These are phyloP conservation scores for Kurtzmaniella cleridarum DNA, from an alignment of 805 yeast genomes.

Conservation along the genomic window DNA sequence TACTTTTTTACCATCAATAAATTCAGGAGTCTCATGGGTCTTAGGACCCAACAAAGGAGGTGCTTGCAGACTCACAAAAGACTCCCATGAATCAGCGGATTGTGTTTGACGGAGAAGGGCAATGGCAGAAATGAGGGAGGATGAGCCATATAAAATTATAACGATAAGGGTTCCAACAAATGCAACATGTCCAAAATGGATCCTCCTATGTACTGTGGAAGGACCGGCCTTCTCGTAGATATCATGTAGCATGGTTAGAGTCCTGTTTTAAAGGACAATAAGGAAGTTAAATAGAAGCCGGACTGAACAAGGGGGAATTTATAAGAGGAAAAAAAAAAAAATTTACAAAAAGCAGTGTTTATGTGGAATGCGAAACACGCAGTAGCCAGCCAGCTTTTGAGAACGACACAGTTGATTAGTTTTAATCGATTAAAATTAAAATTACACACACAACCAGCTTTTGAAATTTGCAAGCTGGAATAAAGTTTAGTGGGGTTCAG, in stretches of 20 bases:
- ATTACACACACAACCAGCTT: no score
- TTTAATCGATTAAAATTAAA: no score
- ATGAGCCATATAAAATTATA: constrained; percentile 1
- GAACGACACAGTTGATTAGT: no score
- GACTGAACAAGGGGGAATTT: not conserved
- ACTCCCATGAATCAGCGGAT: not conserved
- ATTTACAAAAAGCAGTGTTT: no score
- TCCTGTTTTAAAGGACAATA: not conserved
- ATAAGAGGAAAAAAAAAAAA: not conserved
- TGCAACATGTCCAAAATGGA: not conserved
- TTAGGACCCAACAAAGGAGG: not conserved
- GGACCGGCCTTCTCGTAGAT: not conserved
- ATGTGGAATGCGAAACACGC: no score
- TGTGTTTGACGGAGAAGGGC: constrained; percentile 2
- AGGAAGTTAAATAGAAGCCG: not conserved
- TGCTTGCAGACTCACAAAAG: not conserved
- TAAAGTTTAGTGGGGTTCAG: no score
- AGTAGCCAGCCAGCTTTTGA: no score
- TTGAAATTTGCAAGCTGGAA: no score
- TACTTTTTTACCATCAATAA: constrained; percentile 17
- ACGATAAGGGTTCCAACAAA: not conserved
- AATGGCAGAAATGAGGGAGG: constrained; percentile 1
- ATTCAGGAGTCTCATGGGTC: not conserved
- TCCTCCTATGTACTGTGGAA: not conserved
- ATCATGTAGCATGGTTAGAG: not conserved